Evolutionary conservation across 2,329 filamentous ascomycete species (phyloP).

Genomic region (Chaetomium globosum): DNA sequence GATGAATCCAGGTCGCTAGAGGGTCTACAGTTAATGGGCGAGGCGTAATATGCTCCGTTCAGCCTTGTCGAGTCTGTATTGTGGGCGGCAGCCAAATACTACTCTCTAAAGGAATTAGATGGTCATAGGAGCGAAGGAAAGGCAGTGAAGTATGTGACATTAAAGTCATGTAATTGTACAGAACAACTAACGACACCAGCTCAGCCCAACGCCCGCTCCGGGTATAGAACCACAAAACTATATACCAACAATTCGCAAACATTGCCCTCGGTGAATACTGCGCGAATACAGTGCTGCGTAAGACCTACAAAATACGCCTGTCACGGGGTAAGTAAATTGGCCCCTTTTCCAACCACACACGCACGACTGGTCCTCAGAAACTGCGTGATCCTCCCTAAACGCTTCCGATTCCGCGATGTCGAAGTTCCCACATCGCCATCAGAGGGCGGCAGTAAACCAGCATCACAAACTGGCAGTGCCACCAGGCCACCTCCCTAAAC

Average conservation of each 20-base stretch:
- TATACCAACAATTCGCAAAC: neutral
- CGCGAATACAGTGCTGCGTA: neutral
- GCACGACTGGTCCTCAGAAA: too few relatives aligned
- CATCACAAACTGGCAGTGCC: too few relatives aligned
- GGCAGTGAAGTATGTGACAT: neutral
- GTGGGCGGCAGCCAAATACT: too few relatives aligned
- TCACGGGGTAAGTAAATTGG: neutral
- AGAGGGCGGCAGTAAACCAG: too few relatives aligned
- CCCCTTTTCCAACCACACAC: too few relatives aligned
- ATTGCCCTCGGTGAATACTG: neutral
- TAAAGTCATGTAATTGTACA: neutral
- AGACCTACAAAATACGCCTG: neutral
- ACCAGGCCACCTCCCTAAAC: neutral
- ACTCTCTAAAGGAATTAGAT: too few relatives aligned
- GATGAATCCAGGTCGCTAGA: neutral
- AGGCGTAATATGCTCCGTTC: neutral
- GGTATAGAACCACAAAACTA: neutral
- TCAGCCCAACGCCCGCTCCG: neutral
- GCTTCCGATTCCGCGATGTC: neutral
- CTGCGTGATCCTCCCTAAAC: too few relatives aligned
- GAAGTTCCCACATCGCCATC: neutral
- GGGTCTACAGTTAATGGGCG: neutral
- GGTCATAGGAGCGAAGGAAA: neutral
- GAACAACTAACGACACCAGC: neutral
- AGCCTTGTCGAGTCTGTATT: too few relatives aligned